Evolutionary conservation across 2,329 filamentous ascomycete genomes (phyloP).

Genomic region (Neurospora sp.): DNA sequence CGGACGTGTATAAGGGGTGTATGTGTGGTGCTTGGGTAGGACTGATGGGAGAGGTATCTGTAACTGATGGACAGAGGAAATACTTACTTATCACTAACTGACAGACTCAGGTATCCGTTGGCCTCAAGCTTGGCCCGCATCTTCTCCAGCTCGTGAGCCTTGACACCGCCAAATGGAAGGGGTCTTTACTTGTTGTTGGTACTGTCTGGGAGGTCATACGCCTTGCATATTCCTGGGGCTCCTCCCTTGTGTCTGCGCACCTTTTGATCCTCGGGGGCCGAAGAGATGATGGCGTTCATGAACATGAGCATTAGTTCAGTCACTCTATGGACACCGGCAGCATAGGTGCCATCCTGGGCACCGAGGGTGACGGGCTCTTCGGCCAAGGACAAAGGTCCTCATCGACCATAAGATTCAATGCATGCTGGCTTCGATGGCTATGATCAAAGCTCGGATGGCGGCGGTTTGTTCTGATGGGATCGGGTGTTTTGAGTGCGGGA

Average conservation of each 20-base stretch:
- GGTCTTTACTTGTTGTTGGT: neutral
- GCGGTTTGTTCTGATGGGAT: too few relatives aligned
- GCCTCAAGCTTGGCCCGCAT: neutral
- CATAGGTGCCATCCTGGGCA: constrained; percentile 84
- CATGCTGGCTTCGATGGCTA: too few relatives aligned
- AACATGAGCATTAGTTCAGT: constrained; percentile 87
- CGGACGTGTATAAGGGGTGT: neutral
- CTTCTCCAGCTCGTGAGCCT: neutral
- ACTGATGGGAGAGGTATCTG: neutral
- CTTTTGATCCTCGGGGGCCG: constrained; percentile 90
- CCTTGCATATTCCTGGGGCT: neutral
- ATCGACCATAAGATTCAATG: too few relatives aligned
- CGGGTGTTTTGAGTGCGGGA: too few relatives aligned
- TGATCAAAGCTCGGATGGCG: too few relatives aligned
- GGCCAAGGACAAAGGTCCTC: too few relatives aligned
- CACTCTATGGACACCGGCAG: constrained; percentile 91
- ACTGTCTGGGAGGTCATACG: neutral
- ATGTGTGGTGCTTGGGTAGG: neutral
- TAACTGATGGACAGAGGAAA: neutral
- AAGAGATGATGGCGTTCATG: constrained; percentile 90
- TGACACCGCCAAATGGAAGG: neutral
- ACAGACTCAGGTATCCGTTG: neutral
- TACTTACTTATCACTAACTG: neutral
- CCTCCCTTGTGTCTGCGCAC: constrained; percentile 48
- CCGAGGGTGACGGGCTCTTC: constrained; percentile 60